These are phyloP conservation scores for Euphorbia celastroides DNA, from an alignment of 441 rosid species.

Conservation along the genomic window DNA sequence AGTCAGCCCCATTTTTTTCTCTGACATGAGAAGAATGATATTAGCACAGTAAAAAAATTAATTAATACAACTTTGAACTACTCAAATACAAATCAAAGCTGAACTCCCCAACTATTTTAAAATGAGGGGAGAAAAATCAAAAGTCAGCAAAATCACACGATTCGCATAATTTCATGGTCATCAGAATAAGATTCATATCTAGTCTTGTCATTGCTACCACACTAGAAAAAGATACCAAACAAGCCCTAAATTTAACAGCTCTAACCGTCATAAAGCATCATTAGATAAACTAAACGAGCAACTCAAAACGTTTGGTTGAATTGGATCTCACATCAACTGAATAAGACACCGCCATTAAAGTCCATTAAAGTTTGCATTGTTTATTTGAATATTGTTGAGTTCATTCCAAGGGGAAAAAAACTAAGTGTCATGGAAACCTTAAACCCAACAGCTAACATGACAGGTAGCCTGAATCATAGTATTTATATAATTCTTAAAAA, in stretches of 20 bases:
- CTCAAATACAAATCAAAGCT: not conserved
- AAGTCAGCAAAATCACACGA: not conserved
- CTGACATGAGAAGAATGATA: slow-evolving; percentile 30
- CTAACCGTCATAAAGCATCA: not conserved
- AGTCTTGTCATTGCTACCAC: not conserved
- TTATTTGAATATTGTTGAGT: not conserved
- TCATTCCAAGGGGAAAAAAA: not conserved
- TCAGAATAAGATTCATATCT: not conserved
- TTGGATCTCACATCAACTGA: not conserved
- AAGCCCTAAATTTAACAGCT: not conserved
- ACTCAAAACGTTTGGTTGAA: not conserved
- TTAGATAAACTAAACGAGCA: not conserved
- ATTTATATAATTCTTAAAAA: no score
- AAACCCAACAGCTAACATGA: no score
- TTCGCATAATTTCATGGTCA: not conserved
- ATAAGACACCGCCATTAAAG: not conserved
- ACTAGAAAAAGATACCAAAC: not conserved
- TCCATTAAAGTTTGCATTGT: not conserved
- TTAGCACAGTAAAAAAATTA: not conserved
- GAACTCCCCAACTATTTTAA: not conserved
- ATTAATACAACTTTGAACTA: not conserved
- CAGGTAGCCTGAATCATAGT: no score
- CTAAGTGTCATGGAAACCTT: no score
- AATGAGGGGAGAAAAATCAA: not conserved
- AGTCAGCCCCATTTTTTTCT: slow-evolving; percentile 37